These are phyloP conservation scores for Gautieria morchelliformis DNA, from an alignment of 768 basidiomycete genomes.

Conservation along the genomic window DNA sequence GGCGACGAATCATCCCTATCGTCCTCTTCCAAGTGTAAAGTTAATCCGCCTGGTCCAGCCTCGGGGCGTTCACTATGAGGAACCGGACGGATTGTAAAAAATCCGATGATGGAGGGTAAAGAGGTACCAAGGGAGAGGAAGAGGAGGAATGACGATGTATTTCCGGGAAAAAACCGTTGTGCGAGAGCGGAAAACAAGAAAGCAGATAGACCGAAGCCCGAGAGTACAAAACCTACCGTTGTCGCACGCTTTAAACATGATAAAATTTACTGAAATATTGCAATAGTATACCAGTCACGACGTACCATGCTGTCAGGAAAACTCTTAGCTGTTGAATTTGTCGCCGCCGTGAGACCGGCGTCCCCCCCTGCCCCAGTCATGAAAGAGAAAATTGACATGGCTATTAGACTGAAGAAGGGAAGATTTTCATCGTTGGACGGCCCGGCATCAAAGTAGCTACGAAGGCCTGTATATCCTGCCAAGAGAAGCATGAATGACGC, in stretches of 20 bases:
- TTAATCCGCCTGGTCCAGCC: background rate
- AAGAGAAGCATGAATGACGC: conserved; percentile 52
- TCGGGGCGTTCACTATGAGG: conserved; percentile 17
- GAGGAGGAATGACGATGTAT: conserved; percentile 69
- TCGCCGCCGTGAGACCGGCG: conserved; percentile 54
- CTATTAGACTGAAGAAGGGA: conserved; percentile 42
- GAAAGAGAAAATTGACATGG: conserved; percentile 38
- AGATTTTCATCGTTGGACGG: conserved; percentile 20
- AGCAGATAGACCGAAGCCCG: conserved; percentile 85
- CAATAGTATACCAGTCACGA: background rate
- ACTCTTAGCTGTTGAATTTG: conserved; percentile 78
- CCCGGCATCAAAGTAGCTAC: conserved; percentile 52
- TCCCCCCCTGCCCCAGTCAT: conserved; percentile 74
- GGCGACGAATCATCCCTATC: background rate
- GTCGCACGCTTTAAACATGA: conserved; percentile 51
- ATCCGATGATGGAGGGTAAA: conserved; percentile 69
- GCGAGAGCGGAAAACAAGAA: conserved; percentile 81
- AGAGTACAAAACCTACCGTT: conserved; percentile 68
- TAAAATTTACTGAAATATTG: background rate
- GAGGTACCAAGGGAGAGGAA: conserved; percentile 73
- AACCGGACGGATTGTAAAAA: conserved; percentile 59
- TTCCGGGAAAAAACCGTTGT: conserved; percentile 60
- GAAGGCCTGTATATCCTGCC: conserved; percentile 68
- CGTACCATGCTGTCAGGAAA: conserved; percentile 61
- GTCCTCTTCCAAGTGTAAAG: background rate